A percentile compares a stretch with the other conserved stretches of the same genome.
Conservation (phyloP, 2,329 filamentous ascomycete genomes). For the Stagonosporopsis vannaccii region DNA sequence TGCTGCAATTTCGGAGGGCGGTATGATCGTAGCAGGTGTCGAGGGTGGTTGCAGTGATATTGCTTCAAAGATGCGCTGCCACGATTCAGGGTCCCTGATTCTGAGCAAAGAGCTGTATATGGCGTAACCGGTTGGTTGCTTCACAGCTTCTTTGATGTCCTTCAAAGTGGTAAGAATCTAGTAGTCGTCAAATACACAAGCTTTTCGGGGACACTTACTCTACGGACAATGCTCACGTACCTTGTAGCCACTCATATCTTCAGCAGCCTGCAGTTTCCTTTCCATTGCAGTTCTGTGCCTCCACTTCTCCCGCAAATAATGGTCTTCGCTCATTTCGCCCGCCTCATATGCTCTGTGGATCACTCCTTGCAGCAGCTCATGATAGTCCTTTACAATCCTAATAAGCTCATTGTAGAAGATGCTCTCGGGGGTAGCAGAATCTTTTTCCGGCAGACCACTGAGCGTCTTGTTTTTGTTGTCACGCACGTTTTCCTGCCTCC, state of each 20-base stretch:
- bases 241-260: constrained; percentile 1
- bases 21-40: not conserved
- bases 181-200: not conserved
- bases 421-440: not conserved
- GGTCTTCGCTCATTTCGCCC: constrained; percentile 1
- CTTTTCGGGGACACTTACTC: not conserved
- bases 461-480: not conserved
- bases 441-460: not conserved
- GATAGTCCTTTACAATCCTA: not conserved
- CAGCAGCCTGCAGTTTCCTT: not conserved
- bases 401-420: constrained; percentile 5
- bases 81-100: constrained; percentile 8
- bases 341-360: not conserved
- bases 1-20: not conserved
- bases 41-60: not conserved
- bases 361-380: not conserved
- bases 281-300: constrained; percentile 1
- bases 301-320: constrained; percentile 4
- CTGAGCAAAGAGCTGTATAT: constrained; percentile 8
- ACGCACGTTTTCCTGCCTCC: not conserved
- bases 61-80: constrained; percentile 5
- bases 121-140: constrained; percentile 4
- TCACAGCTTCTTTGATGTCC: constrained; percentile 2
- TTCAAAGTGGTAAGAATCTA: constrained; percentile 7
- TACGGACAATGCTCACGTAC: not conserved